Evolutionary conservation across 257 asterid species (phyloP), one percentile per base, ranked within the genome.

Genomic region (Solanum clarkiae): DNA sequence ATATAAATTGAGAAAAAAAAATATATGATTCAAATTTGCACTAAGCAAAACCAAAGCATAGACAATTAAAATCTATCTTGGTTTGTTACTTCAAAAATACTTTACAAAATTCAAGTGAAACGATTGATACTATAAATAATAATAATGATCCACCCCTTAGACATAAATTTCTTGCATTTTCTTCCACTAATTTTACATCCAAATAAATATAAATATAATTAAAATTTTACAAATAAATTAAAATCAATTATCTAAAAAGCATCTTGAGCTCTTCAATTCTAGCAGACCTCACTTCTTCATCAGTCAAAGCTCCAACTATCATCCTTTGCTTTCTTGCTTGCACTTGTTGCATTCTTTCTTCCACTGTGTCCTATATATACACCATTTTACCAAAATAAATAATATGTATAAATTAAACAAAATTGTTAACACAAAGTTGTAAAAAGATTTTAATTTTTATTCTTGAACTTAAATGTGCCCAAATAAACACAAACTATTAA

Each of bases 251-350:
- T 75, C 95, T 88, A 81, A 94, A 95, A 8, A 95, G 94, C 97
- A 93, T 93, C 82, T 94, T 93, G 74, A 95, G 98, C 53, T 95
- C 97, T 14, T 95, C 97, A 2, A 95, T 74, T 84, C 98, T 88
- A 10, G 94, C 91, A 0, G 94, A 91, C 65, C 98, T 93, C 86
- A 95, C 96, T 85, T 95, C 97, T 72, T 94, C 98, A 20, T 93
- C 97, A 40, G 98, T 94, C 6, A 95, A 80, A 2, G 97, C 98
- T 70, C 98, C 98, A 10, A 96, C 93, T 13, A 94, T 93, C 98
- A 93, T 90, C 56, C 93, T 88, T 77, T 93, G 96, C 88, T 95
- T 94, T 84, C 92, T 87, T 44, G 93, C 94, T 88, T 94, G 98
- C 12, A 95, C 98, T 88, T 92, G 95, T 45, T 93, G 98, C 91